Conservation (phyloP, 139 green algal genomes). For the Eudorina sp. region DNA sequence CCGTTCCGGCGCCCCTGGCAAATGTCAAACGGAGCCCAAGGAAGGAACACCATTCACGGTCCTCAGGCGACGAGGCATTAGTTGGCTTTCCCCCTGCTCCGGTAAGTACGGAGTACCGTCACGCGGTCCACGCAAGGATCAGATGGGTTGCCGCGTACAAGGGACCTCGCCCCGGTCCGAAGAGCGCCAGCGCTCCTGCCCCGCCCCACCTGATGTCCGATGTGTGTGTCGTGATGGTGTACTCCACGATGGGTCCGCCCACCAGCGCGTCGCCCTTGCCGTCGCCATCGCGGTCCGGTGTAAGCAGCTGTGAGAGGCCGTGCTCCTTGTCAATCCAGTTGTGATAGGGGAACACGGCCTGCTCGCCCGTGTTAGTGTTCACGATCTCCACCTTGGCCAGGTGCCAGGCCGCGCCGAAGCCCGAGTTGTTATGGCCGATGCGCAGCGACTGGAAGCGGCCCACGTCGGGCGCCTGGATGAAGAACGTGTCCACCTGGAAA, state of each 20-base stretch:
- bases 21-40: no score
- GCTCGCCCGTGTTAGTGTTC: constrained; percentile 65
- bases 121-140: no score
- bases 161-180: no score
- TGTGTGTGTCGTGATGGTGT: constrained; percentile 66
- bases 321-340: constrained; percentile 70
- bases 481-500: constrained; percentile 69
- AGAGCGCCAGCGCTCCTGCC: no score
- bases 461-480: constrained; percentile 66
- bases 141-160: no score
- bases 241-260: constrained; percentile 53
- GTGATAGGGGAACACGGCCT: constrained; percentile 62
- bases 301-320: constrained; percentile 59
- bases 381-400: constrained; percentile 61
- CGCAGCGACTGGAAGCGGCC: constrained; percentile 57
- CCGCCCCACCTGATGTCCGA: constrained; percentile 55
- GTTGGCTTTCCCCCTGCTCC: no score
- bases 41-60: no score
- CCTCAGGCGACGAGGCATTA: no score
- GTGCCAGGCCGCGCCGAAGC: constrained; percentile 46
- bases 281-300: constrained; percentile 60
- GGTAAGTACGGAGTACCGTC: no score
- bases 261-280: constrained; percentile 56
- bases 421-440: constrained; percentile 57
- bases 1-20: constrained; percentile 63